Conservation (phyloP, 345 rosid species). For the Sisymbrium altissimum region DNA sequence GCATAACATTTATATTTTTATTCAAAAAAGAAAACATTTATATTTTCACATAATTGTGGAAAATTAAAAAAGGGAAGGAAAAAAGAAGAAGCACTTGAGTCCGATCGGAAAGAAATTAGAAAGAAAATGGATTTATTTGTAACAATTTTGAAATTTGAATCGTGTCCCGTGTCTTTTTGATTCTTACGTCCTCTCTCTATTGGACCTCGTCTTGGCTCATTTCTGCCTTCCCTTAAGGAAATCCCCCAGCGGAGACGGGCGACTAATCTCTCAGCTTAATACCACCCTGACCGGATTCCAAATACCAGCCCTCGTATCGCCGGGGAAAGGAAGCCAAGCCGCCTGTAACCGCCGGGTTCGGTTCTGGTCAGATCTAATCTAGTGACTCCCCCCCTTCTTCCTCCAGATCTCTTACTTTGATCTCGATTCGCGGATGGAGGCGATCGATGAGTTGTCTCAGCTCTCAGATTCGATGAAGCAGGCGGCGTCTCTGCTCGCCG, state of each 20-base stretch:
- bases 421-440: slow-evolving; percentile 64
- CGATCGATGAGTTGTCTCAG: slow-evolving; percentile 86
- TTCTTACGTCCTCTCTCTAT: slow-evolving; percentile 24
- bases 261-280: slow-evolving; percentile 8
- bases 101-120: not conserved
- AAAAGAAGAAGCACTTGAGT: slow-evolving; percentile 25
- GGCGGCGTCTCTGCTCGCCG: slow-evolving; percentile 85
- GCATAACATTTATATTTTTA: not conserved
- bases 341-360: not conserved
- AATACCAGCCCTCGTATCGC: slow-evolving; percentile 12
- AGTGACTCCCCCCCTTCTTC: slow-evolving; percentile 4
- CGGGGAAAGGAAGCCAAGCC: not conserved
- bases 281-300: slow-evolving; percentile 15
- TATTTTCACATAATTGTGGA: not conserved
- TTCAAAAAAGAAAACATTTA: not conserved
- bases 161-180: slow-evolving; percentile 13
- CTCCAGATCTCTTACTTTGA: slow-evolving; percentile 35
- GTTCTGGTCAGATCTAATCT: slow-evolving; percentile 24
- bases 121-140: not conserved
- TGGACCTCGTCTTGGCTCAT: slow-evolving; percentile 22
- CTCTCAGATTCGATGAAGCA: slow-evolving; percentile 90
- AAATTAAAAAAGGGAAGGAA: not conserved
- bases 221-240: not conserved
- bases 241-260: slow-evolving; percentile 1
- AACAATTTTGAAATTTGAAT: slow-evolving; percentile 28